Conservation (phyloP, 805 yeast genomes). For the Torulaspora quercuum region DNA sequence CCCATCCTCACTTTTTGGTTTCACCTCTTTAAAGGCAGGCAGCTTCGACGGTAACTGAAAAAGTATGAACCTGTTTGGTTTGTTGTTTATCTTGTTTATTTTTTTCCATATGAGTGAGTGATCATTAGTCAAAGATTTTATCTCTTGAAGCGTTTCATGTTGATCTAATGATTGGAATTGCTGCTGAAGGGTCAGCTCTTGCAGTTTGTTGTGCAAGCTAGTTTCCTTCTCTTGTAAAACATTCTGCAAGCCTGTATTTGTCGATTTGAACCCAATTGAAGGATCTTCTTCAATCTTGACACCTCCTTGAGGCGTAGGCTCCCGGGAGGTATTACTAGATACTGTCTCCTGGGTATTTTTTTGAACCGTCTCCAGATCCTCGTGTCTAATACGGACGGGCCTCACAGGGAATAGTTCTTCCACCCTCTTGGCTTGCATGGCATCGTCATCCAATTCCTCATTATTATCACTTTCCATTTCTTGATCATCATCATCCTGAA, state of each 20-base stretch:
- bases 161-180: conserved; percentile 34
- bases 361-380: conserved; percentile 38
- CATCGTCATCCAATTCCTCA: conserved; percentile 28
- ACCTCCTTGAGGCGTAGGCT: conserved; percentile 26
- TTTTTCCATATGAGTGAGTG: conserved; percentile 38
- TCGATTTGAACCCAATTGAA: background rate
- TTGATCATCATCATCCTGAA: conserved; percentile 20
- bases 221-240: conserved; percentile 26
- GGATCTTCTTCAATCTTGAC: conserved; percentile 15
- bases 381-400: conserved; percentile 53
- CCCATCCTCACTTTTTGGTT: conserved; percentile 10
- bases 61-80: conserved; percentile 36
- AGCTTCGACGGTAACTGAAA: conserved; percentile 41
- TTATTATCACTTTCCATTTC: conserved; percentile 23
- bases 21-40: conserved; percentile 35
- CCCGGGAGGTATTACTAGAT: conserved; percentile 27
- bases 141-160: conserved; percentile 39
- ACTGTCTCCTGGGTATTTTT: conserved; percentile 31
- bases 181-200: conserved; percentile 26
- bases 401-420: conserved; percentile 61
- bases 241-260: conserved; percentile 15
- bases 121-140: conserved; percentile 38
- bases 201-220: conserved; percentile 31
- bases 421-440: conserved; percentile 26
- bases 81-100: conserved; percentile 31